Evolutionary conservation across 148 eudicot species (phyloP), one percentile per base, ranked within the genome.

Genomic region (Fallopia convolvulus): DNA sequence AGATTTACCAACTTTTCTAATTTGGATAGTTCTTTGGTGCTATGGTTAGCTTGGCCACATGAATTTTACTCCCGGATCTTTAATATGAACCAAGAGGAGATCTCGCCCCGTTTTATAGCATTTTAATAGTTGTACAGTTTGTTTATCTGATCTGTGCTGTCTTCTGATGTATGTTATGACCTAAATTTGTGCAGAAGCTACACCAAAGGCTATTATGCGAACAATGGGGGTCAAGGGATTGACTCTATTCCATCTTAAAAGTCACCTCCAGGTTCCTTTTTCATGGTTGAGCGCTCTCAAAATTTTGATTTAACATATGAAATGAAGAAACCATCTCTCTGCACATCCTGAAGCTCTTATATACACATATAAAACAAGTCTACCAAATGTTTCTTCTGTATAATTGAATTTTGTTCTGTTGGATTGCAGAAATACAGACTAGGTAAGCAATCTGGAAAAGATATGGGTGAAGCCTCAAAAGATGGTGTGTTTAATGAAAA

Each of bases 211-310:
- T 72, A 84, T 91, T 74, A 71, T 89, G 90, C 89, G 93, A 80
- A 91, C 93, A 49, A 91, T 91, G 97, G 93, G 91, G 33, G 97
- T 91, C 55, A 91, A 91, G 84, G 97, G 97, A 78, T 80, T 89
- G 82, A 91, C 97, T 70, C 90, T 91, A 48, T 91, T 91, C 84
- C 97, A 91, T 83, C 84, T 91, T 76, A 91, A 91, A 84, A 89
- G 93, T 75, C 97, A 91, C 80, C 97, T 91, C 61, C 90, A 89
- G 92, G 90, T 87, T 70, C 78, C 48, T 74, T 73, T 73, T 73
- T 12, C 75, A 73, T 20, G 15, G 75, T 44, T 21, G 33, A 73
- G 23, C 21, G 23, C 48, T 21, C 18, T 47, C 47, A 17, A 17
- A 46, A 5, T 77, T 49, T 23, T 9, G 18, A 55, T 40, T 14